Base-by-base conservation (phyloP, 495 filamentous ascomycete species). In the Daldinia bambusicola region DNA sequence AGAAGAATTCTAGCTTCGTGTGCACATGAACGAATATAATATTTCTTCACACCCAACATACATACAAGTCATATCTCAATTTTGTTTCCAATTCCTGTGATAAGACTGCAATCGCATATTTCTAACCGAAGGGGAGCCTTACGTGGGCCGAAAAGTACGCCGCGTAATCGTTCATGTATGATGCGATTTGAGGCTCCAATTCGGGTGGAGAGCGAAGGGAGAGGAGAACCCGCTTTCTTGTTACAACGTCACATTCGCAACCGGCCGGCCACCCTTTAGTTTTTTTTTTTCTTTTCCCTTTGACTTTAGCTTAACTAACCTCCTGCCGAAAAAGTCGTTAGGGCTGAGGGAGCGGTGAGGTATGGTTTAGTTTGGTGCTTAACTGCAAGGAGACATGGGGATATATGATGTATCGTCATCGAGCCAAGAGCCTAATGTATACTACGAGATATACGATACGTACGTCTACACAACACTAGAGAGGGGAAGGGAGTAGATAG, bases 121-220 rank as follows among this genome's bases (percentile, higher is more conserved):
- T 26, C 26, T 13, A 12, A 18, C 9, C 9, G 20, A 26, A 8
- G 20, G 9, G 5, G 50, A 26, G 13, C 67, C 61, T 65, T 70
- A 70, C 67, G 69, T 67, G 63, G 69, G 58, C 58, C 38, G 26
- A 26, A 26, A 52, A 22, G 9, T 56, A 37, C 30, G 69, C 69
- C 69, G 69, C 69, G 69, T 71, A 63, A 71, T 67, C 63, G 45
- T 9, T 22, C 32, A 55, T 57, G 55, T 38, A 56, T 31, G 37
- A 63, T 66, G 52, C 31, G 40, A 64, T 65, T 70, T 70, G 57
- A 71, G 68, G 68, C 62, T 65, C 63, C 66, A 63, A 26, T 26
- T 58, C 50, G n/a, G n/a, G n/a, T 58, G 52, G 38, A 65, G 12
- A n/a, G 16, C 26, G 26, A 26, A 26, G 3, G 26, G 26, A 26